Evolutionary conservation across 306 rosid genomes (phyloP), one percentile per base, ranked within the genome.

Genomic region (Quercus cerris): DNA sequence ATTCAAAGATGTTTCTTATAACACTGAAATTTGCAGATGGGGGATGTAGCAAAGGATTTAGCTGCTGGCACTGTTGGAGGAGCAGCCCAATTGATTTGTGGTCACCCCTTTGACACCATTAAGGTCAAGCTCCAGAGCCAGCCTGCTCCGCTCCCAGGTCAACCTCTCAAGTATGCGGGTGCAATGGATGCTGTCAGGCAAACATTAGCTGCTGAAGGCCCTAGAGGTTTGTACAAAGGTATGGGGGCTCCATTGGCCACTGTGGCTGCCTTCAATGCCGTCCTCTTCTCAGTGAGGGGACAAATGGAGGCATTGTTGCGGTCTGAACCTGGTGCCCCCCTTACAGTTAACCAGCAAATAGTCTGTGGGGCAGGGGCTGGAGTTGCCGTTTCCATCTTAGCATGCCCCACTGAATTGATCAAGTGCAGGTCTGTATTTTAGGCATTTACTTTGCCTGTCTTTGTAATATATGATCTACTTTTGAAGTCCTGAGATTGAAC

Each of bases 41-140:
- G 93, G 72, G 97, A 93, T 51, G 97, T 91, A 56, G 93, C 91
- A 6, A 93, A 93, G 88, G 99, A 93, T 87, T 94, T 96, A 51
- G 73, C 98, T 14, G 87, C 99, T 9, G 99, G 98, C 69, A 96
- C 98, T 13, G 15, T 96, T 75, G 99, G 99, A 62, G 98, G 99
- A 75, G 94, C 91, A 55, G 97, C 98, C 0, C 99, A 96, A 81
- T 86, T 96, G 85, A 81, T 96, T 82, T 80, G 80, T 17, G 99
- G 98, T 64, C 99, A 93, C 82, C 99, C 98, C 15, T 96, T 96
- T 35, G 99, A 96, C 87, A 96, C 99, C 77, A 91, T 96, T 71
- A 96, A 96, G 89, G 99, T 96, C 76, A 96, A 96, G 86, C 97
- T 96, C 73, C 99, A 93, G 89, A 96, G 99, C 90, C 99, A 96